Percentiles rank a stretch among this genome's conserved stretches.
These are phyloP conservation scores for Globisporangium uncinulatum DNA, from an alignment of 352 stramenopile genomes.

Conservation along the genomic window DNA sequence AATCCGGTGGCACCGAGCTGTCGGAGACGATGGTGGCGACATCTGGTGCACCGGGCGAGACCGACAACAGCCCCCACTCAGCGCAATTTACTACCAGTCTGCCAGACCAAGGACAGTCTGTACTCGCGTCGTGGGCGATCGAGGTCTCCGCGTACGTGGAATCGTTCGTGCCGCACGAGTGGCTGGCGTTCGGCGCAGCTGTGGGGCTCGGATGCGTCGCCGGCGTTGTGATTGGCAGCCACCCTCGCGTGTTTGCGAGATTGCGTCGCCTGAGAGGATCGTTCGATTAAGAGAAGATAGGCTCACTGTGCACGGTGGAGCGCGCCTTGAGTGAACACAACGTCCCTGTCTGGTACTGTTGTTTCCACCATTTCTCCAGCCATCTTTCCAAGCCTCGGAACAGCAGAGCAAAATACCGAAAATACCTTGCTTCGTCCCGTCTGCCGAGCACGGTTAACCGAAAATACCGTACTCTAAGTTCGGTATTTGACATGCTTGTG, in stretches of 20 bases:
- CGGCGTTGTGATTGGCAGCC: conserved; percentile 17
- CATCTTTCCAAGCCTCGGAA: no score
- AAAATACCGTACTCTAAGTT: no score
- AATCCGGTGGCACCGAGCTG: conserved; percentile 11
- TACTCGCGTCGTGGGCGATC: not conserved
- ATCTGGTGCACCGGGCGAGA: not conserved
- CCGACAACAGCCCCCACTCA: no score
- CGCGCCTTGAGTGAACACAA: not conserved
- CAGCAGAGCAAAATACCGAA: no score
- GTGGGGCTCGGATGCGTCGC: conserved; percentile 26
- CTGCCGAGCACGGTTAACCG: no score
- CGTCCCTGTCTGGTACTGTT: no score
- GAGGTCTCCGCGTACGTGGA: not conserved
- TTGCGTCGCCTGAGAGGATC: conserved; percentile 1
- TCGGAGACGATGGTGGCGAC: conserved; percentile 5
- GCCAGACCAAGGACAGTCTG: not conserved
- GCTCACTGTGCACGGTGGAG: no score
- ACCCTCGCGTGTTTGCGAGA: not conserved
- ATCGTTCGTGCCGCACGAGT: conserved; percentile 12
- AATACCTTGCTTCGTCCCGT: no score
- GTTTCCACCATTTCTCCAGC: no score
- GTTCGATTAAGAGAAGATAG: no score
- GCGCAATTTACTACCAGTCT: not conserved
- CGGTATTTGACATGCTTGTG: no score
- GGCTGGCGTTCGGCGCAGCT: conserved; percentile 23